Conservation (phyloP, 2,329 filamentous ascomycete species). For the Teratosphaeria destructans region DNA sequence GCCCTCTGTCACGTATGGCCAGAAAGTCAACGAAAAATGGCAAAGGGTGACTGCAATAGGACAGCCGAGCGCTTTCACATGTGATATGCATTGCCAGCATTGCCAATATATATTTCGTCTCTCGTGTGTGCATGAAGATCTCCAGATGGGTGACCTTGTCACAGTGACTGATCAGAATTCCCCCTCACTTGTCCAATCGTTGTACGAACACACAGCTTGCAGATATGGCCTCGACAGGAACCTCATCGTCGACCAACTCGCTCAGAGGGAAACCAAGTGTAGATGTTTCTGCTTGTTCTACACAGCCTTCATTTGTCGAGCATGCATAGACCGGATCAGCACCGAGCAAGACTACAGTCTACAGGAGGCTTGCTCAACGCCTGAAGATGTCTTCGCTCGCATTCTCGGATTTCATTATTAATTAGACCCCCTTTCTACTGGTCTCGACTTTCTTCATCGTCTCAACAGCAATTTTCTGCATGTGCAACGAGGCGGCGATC, state of each 20-base stretch:
- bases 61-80: too few species aligned
- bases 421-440: conserved; percentile 23
- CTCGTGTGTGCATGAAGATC: not conserved
- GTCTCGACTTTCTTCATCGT: conserved; percentile 22
- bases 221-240: not conserved
- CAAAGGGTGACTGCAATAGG: too few species aligned
- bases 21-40: too few species aligned
- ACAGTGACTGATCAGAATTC: not conserved
- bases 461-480: conserved; percentile 14
- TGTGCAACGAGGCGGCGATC: conserved; percentile 7
- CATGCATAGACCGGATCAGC: not conserved
- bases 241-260: not conserved
- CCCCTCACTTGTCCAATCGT: not conserved
- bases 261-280: not conserved
- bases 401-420: conserved; percentile 19
- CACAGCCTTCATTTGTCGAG: not conserved
- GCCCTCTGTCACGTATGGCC: too few species aligned
- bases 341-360: not conserved
- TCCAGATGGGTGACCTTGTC: not conserved
- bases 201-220: not conserved
- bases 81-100: too few species aligned
- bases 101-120: too few species aligned
- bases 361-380: not conserved
- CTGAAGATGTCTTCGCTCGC: not conserved
- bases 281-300: not conserved